Base-by-base conservation (phyloP, 768 basidiomycete genomes). In the Hemileccinum impolitum region DNA sequence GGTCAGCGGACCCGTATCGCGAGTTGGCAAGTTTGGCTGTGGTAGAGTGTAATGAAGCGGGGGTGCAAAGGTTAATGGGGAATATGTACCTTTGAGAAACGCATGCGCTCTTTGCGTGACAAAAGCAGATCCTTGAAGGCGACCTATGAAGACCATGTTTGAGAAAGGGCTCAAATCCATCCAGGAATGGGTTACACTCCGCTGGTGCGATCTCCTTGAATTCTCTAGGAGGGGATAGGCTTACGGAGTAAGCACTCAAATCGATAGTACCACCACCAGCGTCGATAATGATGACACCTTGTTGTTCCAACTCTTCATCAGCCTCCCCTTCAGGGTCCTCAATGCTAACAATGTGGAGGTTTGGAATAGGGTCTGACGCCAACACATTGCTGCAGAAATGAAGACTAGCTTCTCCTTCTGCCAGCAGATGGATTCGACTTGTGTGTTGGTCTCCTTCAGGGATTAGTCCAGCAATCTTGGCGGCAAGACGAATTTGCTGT, bases 311-410 rank as follows among this genome's bases (percentile, higher is more conserved):
- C 10, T 38, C 45, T 13, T 43, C 34, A 14, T 43, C 47, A 1
- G 10, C 46, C 7, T 56, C 49, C 0, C 48, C 47, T 13, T 37
- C 37, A 11, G 6, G 11, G 3, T 36, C 38, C 19, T 28, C 50
- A 4, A 55, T 11, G 25, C 31, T 43, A 3, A 41, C 31, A 25
- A 43, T 41, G 4, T 50, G 39, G 4, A 47, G 2, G n/a, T 47
- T 35, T 9, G 49, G 50, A 9, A 67, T 38, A 11, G 41, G 43
- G 5, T 74, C 67, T 6, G 62, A 65, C 0, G 70, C 64, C n/a
- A 77, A 55, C 0, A 75, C 72, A 45, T 69, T 31, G 23, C 81
- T 66, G 38, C 79, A 80, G 48, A 51, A 62, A 35, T 64, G 51
- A 28, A 31, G 30, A 13, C 30, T 31, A 10, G 30, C 30, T 31